Evolutionary conservation across 2,329 filamentous ascomycete genomes (phyloP), one percentile per base, ranked within the genome.

Genomic region (Hyphodiscus sp.): DNA sequence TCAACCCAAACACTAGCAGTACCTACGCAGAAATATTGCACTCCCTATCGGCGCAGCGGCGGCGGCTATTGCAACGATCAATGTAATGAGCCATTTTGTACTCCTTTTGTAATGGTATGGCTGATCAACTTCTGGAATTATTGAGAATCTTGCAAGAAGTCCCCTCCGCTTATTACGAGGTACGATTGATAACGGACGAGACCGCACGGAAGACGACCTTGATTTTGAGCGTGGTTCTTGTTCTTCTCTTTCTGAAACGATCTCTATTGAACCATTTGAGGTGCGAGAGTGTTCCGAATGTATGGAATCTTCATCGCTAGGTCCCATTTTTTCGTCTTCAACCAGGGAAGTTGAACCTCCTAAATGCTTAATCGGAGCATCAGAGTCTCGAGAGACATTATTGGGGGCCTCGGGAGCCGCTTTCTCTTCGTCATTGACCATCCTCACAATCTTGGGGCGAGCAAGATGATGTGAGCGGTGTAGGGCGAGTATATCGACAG

Each of bases 31-130:
- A 53, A 96, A 83, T 51, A 96, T 91, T 1, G 86, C 81, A 26
- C 87, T 91, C 1, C 91, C 91, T 73, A 96, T 82, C 0, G 91
- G 91, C 0, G 87, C 89, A 0, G 82, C 87, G 15, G 85, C 83
- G 1, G 82, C 90, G 2, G 89, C 89, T 16, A 91, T 66, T 1
- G 90, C 86, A 45, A 96, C 81, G 47, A 92, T 80, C 38, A 82
- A 75, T 0, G 91, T 95, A 59, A 96, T 83, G 56, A 81, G 78
- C 91, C 91, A 96, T 81, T 96, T 96, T 15, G 81, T 89, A 48
- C 73, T 78, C 33, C 81, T 79, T 11, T 78, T 73, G 66, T 96
- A 95, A 49, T 89, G 80, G 55, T 85, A 83, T 0, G 91, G 87
- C 30, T 85, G 76, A 45, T 88, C 82, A 15, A 95, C 82, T 71